Base-by-base conservation (phyloP, 2,329 filamentous ascomycete genomes). In the Penicillium sp. region DNA sequence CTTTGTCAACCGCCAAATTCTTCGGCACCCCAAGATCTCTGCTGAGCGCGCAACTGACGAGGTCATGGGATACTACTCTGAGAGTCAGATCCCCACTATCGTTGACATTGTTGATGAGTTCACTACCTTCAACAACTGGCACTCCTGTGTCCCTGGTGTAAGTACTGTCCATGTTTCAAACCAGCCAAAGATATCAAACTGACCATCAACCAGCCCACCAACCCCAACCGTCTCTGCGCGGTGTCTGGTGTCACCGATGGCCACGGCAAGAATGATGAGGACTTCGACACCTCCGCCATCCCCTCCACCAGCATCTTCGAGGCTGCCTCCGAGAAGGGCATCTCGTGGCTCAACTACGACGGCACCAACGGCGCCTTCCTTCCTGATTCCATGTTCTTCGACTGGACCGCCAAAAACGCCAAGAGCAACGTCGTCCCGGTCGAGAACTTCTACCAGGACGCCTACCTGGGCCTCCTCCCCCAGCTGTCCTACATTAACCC, bases 21-120 rank as follows among this genome's bases (percentile, higher is more conserved):
- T 58, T 6, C 50, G 55, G 4, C 72, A 77, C 59, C 65, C 69
- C 16, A 53, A 44, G 33, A 69, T 70, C 53, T 65, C 65, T 41
- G 67, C 69, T 50, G 47, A 67, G 48, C 63, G 67, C 23, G 65
- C 64, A 11, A 66, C 74, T 16, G 67, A 72, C 50, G 70, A 77
- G 63, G 75, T 76, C 44, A 70, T 78, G 65, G 72, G 74, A 60
- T 78, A 76, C 62, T 78, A 78, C 64, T 71, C 74, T 5, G 73
- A 75, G 61, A 63, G 63, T 1, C 70, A 77, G 63, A 67, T 77
- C 39, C 75, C 75, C 5, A 71, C 76, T 41, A 67, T 78, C 27
- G 71, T 71, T 36, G 60, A 70, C 25, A 60, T 78, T 56, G 67
- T 68, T 43, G 69, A 78, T 54, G 72, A 76, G 55, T 78, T 73